Evolutionary conservation across 176 grass and related monocot genomes (phyloP).

Genomic region (Hyparrhenia diplandra): DNA sequence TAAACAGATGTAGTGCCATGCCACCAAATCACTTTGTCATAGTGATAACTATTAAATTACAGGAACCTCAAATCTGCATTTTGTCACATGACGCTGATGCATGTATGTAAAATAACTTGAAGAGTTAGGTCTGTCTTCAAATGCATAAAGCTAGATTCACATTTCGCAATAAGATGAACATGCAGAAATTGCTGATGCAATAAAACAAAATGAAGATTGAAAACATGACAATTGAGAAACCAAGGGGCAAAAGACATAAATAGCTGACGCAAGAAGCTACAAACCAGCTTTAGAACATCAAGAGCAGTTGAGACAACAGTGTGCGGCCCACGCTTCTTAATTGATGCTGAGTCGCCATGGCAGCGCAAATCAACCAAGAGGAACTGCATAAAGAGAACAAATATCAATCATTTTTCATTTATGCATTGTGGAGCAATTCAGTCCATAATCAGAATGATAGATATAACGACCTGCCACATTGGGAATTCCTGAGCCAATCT

Average conservation of each 20-base stretch:
- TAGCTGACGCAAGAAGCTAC: constrained; percentile 14
- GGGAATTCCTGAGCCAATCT: constrained; percentile 98
- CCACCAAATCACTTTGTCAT: neutral
- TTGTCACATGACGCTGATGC: neutral
- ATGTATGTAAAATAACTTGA: neutral
- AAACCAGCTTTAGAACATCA: constrained; percentile 95
- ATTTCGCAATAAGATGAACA: neutral
- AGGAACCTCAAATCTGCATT: constrained; percentile 1
- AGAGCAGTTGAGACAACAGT: constrained; percentile 82
- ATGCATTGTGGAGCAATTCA: neutral
- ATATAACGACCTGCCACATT: constrained; percentile 79
- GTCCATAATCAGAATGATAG: constrained; percentile 12
- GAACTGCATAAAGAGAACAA: constrained; percentile 55
- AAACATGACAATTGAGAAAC: constrained; percentile 15
- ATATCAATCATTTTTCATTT: neutral
- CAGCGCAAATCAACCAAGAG: constrained; percentile 98
- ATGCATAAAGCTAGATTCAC: neutral
- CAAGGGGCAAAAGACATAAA: neutral
- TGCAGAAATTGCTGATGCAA: neutral
- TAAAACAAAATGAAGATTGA: neutral
- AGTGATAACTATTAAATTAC: neutral
- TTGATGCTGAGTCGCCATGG: constrained; percentile 75
- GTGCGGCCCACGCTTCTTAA: constrained; percentile 79
- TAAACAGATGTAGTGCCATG: neutral
- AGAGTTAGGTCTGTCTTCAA: neutral